Percentiles rank a stretch among this genome's conserved stretches.
phyloP scores from a whole-genome alignment of 148 eudicot species.

The Nepenthes gracilis region DNA sequence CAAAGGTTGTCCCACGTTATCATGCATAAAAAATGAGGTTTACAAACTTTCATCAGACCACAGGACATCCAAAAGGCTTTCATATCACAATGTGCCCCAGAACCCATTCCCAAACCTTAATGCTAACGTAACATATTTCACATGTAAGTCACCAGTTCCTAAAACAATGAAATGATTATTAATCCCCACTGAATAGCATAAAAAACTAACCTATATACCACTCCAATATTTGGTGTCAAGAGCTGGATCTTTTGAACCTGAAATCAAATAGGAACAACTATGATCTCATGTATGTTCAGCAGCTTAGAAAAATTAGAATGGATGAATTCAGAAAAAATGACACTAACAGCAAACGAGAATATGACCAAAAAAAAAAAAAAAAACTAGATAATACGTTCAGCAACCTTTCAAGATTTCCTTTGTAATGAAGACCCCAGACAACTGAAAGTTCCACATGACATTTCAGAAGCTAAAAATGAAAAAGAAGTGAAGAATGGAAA shows the following conservation, averaged over 20 bases:
- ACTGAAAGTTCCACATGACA: not conserved
- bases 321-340: too few species aligned
- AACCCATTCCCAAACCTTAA: not conserved
- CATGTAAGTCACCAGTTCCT: not conserved
- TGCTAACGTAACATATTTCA: not conserved
- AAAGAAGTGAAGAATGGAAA: not conserved
- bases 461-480: not conserved
- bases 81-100: too few species aligned
- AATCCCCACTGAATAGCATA: not conserved
- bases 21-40: too few species aligned
- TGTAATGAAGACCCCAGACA: not conserved
- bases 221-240: conserved; percentile 97
- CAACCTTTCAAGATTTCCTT: too few species aligned
- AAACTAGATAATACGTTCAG: too few species aligned
- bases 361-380: not conserved
- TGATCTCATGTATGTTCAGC: too few species aligned
- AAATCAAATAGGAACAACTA: conserved; percentile 9
- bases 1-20: too few species aligned
- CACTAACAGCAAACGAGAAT: not conserved
- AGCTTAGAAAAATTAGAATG: too few species aligned
- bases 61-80: not conserved
- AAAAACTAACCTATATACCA: conserved; percentile 70
- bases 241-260: conserved; percentile 95
- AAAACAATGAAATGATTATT: not conserved
- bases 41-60: too few species aligned